phyloP scores from a whole-genome alignment of 768 basidiomycete genomes.

The Butyriboletus loyo region DNA sequence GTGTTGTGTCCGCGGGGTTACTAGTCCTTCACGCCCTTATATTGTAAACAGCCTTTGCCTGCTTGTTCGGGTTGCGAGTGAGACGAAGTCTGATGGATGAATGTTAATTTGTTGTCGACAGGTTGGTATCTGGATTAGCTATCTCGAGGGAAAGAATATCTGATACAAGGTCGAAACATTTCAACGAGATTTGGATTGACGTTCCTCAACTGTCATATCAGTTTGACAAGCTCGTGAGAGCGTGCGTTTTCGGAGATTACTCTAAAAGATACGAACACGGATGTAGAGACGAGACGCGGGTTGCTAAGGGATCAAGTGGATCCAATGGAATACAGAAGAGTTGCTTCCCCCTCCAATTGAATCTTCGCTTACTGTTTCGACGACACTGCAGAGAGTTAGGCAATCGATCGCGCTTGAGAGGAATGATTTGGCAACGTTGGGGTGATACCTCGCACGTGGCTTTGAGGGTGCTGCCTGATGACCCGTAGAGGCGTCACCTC shows the following conservation, averaged over 20 bases:
- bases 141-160: conserved; percentile 30
- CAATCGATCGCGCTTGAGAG: conserved; percentile 45
- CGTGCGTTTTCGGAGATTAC: conserved; percentile 38
- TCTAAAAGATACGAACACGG: neutral
- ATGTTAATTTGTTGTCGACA: no score
- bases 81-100: neutral
- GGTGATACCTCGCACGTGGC: conserved; percentile 73
- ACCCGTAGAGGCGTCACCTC: conserved; percentile 52
- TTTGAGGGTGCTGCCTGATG: neutral
- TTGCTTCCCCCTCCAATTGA: conserved; percentile 60
- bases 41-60: conserved; percentile 52
- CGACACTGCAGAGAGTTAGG: conserved; percentile 63
- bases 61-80: conserved; percentile 40
- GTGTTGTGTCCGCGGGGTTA: conserved; percentile 31
- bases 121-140: no score
- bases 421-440: conserved; percentile 42
- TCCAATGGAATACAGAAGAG: conserved; percentile 40
- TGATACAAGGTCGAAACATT: conserved; percentile 44
- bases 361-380: conserved; percentile 50
- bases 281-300: neutral
- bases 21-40: neutral
- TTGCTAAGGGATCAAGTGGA: conserved; percentile 43
- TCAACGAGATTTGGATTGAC: conserved; percentile 29
- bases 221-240: conserved; percentile 45
- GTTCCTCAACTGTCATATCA: conserved; percentile 60